Conservation (phyloP, 805 yeast species). For the Candida chilensis region DNA sequence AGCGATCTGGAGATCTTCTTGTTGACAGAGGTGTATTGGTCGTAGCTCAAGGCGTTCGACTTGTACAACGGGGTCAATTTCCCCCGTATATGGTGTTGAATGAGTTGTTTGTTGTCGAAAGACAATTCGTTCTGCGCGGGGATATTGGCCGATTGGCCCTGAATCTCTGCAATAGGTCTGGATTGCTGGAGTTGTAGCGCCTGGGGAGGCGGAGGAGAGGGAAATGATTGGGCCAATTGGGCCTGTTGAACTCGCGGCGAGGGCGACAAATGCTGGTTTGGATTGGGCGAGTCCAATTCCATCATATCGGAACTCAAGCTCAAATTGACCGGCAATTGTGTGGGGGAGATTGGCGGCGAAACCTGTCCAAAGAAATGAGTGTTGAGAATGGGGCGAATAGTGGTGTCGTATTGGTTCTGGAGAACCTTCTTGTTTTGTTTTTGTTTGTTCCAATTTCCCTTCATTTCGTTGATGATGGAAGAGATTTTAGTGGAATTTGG, state of each 20-base stretch:
- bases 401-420: no score
- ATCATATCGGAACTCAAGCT: no score
- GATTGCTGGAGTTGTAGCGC: not conserved
- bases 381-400: no score
- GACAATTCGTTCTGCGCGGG: conserved; percentile 9
- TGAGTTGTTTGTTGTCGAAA: conserved; percentile 38
- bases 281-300: no score
- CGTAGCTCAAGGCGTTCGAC: conserved; percentile 17
- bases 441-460: no score
- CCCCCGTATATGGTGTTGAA: conserved; percentile 50
- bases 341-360: not conserved
- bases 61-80: conserved; percentile 40
- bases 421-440: no score
- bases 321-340: no score
- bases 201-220: not conserved
- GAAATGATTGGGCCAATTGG: not conserved
- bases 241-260: no score
- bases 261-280: no score
- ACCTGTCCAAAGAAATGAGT: not conserved
- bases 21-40: conserved; percentile 51
- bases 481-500: conserved; percentile 6
- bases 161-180: no score
- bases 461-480: conserved; percentile 10
- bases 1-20: conserved; percentile 51
- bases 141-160: no score